Base-by-base conservation (phyloP, 768 basidiomycete genomes). In the Suillus subalutaceus region DNA sequence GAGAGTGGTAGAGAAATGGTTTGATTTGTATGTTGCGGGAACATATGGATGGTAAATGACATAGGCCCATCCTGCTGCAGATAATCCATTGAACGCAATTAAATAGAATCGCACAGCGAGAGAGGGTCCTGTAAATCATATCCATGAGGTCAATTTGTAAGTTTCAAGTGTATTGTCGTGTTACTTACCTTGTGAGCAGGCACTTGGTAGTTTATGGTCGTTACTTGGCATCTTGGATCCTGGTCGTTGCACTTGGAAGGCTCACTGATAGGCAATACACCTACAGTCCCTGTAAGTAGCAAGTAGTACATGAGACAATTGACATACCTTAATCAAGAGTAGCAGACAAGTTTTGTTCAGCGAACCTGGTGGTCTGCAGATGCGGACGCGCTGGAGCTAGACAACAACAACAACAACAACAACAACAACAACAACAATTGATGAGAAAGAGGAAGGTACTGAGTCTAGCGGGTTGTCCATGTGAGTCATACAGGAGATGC, bases 21-120 rank as follows among this genome's bases (percentile, higher is more conserved):
- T n/a, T n/a, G 76, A 76, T 0, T 89, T 79, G 81, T 53, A 79
- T 70, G 75, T 86, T 80, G 41, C 87, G 44, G 55, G 88, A 78
- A 48, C 77, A 76, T 35, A 85, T 70, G 55, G 71, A 68, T 50
- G 74, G 72, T 81, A 66, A 70, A 97, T 88, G 67, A 97, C 78
- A 76, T 87, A 86, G 0, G 77, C 76, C 96, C 96, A 98, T 55
- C 89, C 90, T 16, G 88, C 57, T 0, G 90, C 81, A 0, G 94
- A 95, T 43, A 89, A 72, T 68, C 84, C 70, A 79, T 98, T 97
- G 84, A 96, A 98, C 0, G 79, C 75, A 64, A 92, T 71, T 4
- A 98, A 84, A 79, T 97, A 97, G 75, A 71, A 72, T 6, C 62
- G 53, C 26, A 43, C 55, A 38, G 52, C 23, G 6, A 46, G 37